Evolutionary conservation across 148 eudicot species (phyloP).

Genomic region (Gaultheria prostrata): DNA sequence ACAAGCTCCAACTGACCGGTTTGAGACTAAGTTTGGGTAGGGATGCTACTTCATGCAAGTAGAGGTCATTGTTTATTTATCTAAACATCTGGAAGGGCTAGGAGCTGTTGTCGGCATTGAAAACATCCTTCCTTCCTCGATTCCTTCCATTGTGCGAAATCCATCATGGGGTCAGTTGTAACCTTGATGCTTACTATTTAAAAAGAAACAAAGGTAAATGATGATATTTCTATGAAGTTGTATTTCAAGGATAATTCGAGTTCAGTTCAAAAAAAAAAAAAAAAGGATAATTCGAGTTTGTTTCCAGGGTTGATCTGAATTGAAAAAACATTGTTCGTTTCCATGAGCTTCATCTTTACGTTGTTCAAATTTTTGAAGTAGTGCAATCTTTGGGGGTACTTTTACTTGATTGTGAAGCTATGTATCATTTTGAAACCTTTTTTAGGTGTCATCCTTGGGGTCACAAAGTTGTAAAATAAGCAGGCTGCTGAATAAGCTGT

Average conservation of each 20-base stretch:
- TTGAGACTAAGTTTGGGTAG: too few relatives aligned
- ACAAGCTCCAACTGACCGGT: too few relatives aligned
- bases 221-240: background rate
- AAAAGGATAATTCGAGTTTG: slow-evolving; percentile 3
- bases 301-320: background rate
- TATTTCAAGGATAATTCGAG: background rate
- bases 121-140: too few relatives aligned
- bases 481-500: background rate
- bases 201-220: background rate
- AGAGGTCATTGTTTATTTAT: too few relatives aligned
- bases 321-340: background rate
- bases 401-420: background rate
- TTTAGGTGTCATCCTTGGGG: background rate
- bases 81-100: too few relatives aligned
- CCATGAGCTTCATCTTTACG: background rate
- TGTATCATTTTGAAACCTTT: background rate
- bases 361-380: background rate
- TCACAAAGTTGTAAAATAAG: background rate
- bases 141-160: too few relatives aligned
- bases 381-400: background rate
- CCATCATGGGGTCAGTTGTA: too few relatives aligned
- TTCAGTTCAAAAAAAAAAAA: too few relatives aligned
- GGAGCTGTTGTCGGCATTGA: too few relatives aligned
- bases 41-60: too few relatives aligned
- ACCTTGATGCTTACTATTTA: too few relatives aligned